Evolutionary conservation across 2,329 filamentous ascomycete species (phyloP).

Genomic region (Sordariomycetes sp.): DNA sequence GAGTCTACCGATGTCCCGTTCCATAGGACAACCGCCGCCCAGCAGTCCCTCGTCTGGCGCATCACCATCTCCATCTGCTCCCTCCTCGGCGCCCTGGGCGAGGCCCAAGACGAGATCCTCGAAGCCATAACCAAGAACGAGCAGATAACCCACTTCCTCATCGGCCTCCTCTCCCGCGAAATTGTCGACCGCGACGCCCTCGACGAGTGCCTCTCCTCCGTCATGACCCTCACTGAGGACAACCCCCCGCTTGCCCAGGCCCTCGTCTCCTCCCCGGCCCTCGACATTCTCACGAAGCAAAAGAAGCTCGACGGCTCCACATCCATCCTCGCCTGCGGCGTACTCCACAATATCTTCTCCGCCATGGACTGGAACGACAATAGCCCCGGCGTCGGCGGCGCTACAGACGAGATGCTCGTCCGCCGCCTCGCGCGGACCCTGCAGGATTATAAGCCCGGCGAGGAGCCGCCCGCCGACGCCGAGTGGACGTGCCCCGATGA

Average conservation of each 20-base stretch:
- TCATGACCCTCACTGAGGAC: conserved; percentile 47
- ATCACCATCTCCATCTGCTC: conserved; percentile 39
- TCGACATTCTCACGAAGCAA: conserved; percentile 33
- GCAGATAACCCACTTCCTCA: conserved; percentile 38
- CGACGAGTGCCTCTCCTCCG: conserved; percentile 29
- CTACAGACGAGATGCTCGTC: conserved; percentile 36
- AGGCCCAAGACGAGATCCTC: conserved; percentile 47
- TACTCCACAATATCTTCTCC: conserved; percentile 49
- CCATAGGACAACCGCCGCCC: conserved; percentile 33
- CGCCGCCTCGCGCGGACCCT: conserved; percentile 26
- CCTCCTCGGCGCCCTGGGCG: conserved; percentile 38
- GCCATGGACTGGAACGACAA: conserved; percentile 38
- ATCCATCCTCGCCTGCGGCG: conserved; percentile 43
- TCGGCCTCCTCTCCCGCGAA: conserved; percentile 31
- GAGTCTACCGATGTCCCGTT: conserved; percentile 25
- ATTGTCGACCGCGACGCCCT: conserved; percentile 24
- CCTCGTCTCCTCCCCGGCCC: conserved; percentile 37
- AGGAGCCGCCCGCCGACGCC: not conserved
- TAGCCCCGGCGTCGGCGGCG: conserved; percentile 30
- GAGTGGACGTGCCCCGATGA: conserved; percentile 26
- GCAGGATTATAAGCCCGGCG: conserved; percentile 13
- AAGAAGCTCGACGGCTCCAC: conserved; percentile 31
- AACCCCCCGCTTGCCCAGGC: conserved; percentile 37
- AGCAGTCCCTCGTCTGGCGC: conserved; percentile 38
- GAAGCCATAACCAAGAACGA: conserved; percentile 35